Percentiles rank a stretch among this genome's conserved stretches.
These are phyloP conservation scores for Penicillium freii DNA, from an alignment of 2,329 filamentous ascomycete genomes.

Conservation along the genomic window DNA sequence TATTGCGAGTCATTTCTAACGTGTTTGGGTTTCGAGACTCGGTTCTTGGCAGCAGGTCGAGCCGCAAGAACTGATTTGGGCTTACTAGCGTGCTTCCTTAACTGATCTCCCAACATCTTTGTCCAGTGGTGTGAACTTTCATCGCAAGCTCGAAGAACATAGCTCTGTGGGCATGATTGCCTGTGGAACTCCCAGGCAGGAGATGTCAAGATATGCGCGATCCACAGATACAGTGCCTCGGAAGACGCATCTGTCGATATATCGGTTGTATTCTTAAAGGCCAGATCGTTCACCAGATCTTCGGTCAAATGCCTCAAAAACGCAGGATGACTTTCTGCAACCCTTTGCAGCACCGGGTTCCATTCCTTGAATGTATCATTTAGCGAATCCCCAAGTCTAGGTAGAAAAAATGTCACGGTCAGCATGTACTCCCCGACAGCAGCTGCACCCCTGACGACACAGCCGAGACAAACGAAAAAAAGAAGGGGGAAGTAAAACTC, in stretches of 20 bases:
- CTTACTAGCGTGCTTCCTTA: slow-evolving; percentile 15
- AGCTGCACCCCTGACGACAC: not conserved
- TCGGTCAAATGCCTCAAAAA: slow-evolving; percentile 43
- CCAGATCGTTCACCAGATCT: slow-evolving; percentile 39
- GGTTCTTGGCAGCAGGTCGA: not conserved
- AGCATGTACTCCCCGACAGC: slow-evolving; percentile 6
- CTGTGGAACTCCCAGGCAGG: slow-evolving; percentile 36
- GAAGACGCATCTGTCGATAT: slow-evolving; percentile 30
- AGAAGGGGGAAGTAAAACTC: slow-evolving; percentile 11
- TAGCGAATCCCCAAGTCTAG: slow-evolving; percentile 31
- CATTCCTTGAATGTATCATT: slow-evolving; percentile 33
- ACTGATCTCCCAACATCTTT: slow-evolving; percentile 17
- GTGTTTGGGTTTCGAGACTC: slow-evolving; percentile 1
- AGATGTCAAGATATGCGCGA: slow-evolving; percentile 48
- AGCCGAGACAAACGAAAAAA: not conserved
- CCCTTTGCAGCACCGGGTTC: slow-evolving; percentile 36
- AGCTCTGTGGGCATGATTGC: slow-evolving; percentile 30
- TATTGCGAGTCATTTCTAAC: slow-evolving; percentile 4
- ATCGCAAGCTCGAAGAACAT: slow-evolving; percentile 36
- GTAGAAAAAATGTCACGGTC: not conserved
- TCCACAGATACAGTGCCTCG: slow-evolving; percentile 51
- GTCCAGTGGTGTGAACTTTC: slow-evolving; percentile 36
- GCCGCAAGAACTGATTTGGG: not conserved
- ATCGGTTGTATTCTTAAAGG: slow-evolving; percentile 21
- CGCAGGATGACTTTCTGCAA: slow-evolving; percentile 34